Conservation (phyloP, 495 filamentous ascomycete genomes). For the Xylaria scruposa region DNA sequence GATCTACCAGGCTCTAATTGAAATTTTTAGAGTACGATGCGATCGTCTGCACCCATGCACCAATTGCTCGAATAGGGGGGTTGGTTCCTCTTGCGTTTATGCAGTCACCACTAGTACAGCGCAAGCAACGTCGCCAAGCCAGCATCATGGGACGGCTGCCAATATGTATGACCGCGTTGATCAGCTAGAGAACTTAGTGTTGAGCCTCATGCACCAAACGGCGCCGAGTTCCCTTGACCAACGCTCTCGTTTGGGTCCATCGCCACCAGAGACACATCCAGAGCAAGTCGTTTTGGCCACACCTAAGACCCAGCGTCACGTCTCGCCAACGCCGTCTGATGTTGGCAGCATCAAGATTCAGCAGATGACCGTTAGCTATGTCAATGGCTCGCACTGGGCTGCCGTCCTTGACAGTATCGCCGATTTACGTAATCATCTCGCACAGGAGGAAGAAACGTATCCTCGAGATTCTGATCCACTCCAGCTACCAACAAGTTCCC, state of each 20-base stretch:
- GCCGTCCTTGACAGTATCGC: too few species aligned
- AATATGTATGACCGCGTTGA: constrained; percentile 30
- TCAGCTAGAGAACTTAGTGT: constrained; percentile 31
- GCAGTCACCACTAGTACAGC: neutral
- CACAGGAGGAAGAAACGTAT: too few species aligned
- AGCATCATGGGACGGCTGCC: constrained; percentile 3
- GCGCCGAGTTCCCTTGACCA: neutral
- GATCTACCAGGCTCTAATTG: neutral
- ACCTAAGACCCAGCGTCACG: neutral
- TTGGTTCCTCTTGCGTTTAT: constrained; percentile 30
- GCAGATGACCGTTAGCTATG: too few species aligned
- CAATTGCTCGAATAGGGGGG: constrained; percentile 28
- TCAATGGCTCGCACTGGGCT: too few species aligned
- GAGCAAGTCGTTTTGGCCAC: neutral
- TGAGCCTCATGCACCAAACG: constrained; percentile 26
- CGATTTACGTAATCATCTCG: too few species aligned
- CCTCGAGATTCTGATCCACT: too few species aligned
- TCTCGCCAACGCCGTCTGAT: too few species aligned
- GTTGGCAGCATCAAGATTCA: too few species aligned
- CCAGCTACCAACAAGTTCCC: too few species aligned
- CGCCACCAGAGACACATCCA: neutral
- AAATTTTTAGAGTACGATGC: constrained; percentile 25
- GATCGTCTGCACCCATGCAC: constrained; percentile 33
- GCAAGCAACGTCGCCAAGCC: constrained; percentile 2
- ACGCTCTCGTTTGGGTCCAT: neutral